Evolutionary conservation across 352 stramenopile species (phyloP), one percentile per base, ranked within the genome.

Genomic region (Pythium aphanidermatum): DNA sequence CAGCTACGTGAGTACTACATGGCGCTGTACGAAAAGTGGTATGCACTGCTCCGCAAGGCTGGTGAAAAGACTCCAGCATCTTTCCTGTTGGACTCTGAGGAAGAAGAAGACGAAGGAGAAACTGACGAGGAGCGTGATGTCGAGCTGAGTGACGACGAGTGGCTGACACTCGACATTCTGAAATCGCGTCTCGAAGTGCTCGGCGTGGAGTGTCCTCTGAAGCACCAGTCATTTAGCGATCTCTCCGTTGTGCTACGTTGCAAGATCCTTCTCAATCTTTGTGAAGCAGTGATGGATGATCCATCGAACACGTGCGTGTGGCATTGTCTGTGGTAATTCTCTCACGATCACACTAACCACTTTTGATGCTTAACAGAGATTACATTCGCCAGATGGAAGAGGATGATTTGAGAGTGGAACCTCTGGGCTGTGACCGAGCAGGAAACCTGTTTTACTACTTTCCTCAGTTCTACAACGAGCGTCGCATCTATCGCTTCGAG

Each of bases 311-410:
- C 74, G 79, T 88, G 58, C 37, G 73, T 68, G 4, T 21, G 13
- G 14, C 14, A 9, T 31, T 44, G 32, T 36, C 28, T 16, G 16
- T 26, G 30, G 3, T 3, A 16, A n/a, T 6, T n/a, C 23, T n/a
- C 16, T 44, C 17, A 30, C 17, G 33, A 16, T 20, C 13, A 17
- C 12, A 9, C 12, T 10, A 17, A 10, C 9, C 33, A 10, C 9
- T 19, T 25, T 13, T 57, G 3, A 16, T 37, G 7, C 7, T 28
- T 20, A 34, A 32, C 45, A 91, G 76, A 21, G 76, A 89, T 51
- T 83, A 91, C 55, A 75, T 93, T 51, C 81, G 79, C 6, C 65
- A 88, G 53, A 93, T 93, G 81, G 76, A 93, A 55, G 81, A 93
- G 4, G 81, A 93, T 35, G 81, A 93, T 35, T 59, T 93, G 30